Conservation (phyloP, 768 basidiomycete genomes). For the Sarcodon sp. region DNA sequence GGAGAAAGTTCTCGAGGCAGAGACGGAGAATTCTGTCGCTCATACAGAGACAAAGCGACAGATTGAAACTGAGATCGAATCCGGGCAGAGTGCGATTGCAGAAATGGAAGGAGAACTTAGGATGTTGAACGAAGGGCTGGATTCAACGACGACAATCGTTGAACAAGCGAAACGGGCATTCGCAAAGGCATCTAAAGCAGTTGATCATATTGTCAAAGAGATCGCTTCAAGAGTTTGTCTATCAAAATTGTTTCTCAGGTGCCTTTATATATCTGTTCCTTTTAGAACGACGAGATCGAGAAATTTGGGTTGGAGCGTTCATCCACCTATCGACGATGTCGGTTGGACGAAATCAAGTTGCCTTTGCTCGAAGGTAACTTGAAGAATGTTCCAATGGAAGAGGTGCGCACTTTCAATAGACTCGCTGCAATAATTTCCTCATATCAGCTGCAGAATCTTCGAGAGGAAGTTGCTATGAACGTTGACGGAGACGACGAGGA, state of each 20-base stretch:
- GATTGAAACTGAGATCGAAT: slow-evolving; percentile 46
- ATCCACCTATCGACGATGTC: slow-evolving; percentile 79
- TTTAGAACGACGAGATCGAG: slow-evolving; percentile 82
- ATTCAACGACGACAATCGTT: slow-evolving; percentile 61
- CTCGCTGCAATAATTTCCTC: not conserved
- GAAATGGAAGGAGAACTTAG: slow-evolving; percentile 50
- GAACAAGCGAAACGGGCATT: slow-evolving; percentile 67
- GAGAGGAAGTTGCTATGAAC: slow-evolving; percentile 85
- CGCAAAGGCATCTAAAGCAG: slow-evolving; percentile 52
- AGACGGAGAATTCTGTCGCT: slow-evolving; percentile 38
- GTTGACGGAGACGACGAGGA: slow-evolving; percentile 82
- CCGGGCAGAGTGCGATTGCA: slow-evolving; percentile 40
- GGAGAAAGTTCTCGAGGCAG: slow-evolving; percentile 34
- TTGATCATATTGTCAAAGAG: slow-evolving; percentile 87
- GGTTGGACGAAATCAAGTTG: slow-evolving; percentile 82
- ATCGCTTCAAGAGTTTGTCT: slow-evolving; percentile 60
- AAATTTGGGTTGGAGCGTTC: slow-evolving; percentile 78
- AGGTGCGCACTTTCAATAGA: slow-evolving; percentile 33
- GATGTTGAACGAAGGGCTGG: slow-evolving; percentile 45
- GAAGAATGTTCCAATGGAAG: slow-evolving; percentile 88
- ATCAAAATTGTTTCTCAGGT: not conserved
- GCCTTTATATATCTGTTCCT: slow-evolving; percentile 1
- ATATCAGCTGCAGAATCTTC: slow-evolving; percentile 41
- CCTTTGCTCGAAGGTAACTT: slow-evolving; percentile 68
- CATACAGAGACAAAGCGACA: slow-evolving; percentile 41